Percentiles rank a stretch among this genome's conserved stretches.
phyloP scores from a whole-genome alignment of 495 filamentous ascomycete species.

The Parmelia sp. region DNA sequence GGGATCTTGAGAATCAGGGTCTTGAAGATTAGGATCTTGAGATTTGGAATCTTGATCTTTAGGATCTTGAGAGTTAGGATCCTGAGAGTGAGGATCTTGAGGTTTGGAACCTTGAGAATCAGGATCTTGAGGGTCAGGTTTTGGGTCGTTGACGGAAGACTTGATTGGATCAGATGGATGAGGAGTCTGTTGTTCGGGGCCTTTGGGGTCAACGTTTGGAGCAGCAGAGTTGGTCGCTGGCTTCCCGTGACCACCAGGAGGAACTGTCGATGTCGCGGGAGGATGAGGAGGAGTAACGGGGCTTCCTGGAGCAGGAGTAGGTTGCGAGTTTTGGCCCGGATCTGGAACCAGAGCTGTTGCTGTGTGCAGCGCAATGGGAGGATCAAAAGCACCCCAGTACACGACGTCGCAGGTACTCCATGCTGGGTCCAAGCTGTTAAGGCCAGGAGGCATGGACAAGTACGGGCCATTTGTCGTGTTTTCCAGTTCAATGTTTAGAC shows the following conservation, averaged over 20 bases:
- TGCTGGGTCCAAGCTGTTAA: not conserved
- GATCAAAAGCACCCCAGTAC: slow-evolving; percentile 1
- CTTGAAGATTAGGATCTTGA: too few relatives aligned
- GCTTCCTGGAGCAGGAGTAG: not conserved
- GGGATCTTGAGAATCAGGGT: too few relatives aligned
- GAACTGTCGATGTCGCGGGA: not conserved
- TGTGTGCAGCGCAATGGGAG: not conserved
- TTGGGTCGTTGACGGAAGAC: not conserved
- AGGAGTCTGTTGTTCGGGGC: not conserved
- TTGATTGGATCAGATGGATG: not conserved
- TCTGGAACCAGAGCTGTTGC: slow-evolving; percentile 1
- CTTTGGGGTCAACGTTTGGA: not conserved
- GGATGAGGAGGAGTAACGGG: not conserved
- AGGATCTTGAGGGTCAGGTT: not conserved
- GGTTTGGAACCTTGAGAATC: too few relatives aligned
- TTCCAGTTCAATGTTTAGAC: not conserved
- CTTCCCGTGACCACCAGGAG: not conserved
- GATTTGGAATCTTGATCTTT: too few relatives aligned
- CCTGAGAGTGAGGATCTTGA: too few relatives aligned
- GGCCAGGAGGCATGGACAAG: not conserved
- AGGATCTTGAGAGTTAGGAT: too few relatives aligned
- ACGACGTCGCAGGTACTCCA: not conserved
- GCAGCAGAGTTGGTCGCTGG: not conserved
- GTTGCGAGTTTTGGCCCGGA: not conserved
- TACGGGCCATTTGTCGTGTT: not conserved